Percentiles rank a stretch among this genome's conserved stretches.
Evolutionary conservation across 495 filamentous ascomycete genomes (phyloP).

Genomic region (Tetracladium setigerum): DNA sequence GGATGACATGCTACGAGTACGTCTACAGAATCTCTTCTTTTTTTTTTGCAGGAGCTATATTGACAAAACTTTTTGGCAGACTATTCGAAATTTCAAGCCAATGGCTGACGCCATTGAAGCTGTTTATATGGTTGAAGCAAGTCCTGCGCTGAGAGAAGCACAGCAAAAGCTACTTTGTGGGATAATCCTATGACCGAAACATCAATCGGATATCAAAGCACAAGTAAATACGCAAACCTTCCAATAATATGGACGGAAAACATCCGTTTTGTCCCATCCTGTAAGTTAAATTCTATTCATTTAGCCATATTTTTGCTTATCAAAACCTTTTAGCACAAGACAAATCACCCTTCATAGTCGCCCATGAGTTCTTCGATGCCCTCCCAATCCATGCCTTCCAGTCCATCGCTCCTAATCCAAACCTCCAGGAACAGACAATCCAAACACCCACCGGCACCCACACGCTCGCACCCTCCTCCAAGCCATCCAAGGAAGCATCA

Average conservation of each 20-base stretch:
- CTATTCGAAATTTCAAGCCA: slow-evolving; percentile 71
- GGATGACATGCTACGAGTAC: slow-evolving; percentile 89
- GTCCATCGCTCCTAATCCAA: slow-evolving; percentile 45
- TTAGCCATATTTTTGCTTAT: slow-evolving; percentile 13
- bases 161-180: slow-evolving; percentile 85
- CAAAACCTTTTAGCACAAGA: background rate
- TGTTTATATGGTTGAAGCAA: slow-evolving; percentile 89
- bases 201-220: slow-evolving; percentile 67
- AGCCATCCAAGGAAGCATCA: slow-evolving; percentile 11
- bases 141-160: slow-evolving; percentile 59
- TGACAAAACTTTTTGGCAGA: slow-evolving; percentile 39
- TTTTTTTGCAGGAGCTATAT: background rate
- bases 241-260: slow-evolving; percentile 89
- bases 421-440: slow-evolving; percentile 31
- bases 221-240: slow-evolving; percentile 62
- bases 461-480: slow-evolving; percentile 12
- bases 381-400: slow-evolving; percentile 96
- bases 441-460: slow-evolving; percentile 27
- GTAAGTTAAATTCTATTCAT: slow-evolving; percentile 28
- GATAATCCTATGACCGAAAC: slow-evolving; percentile 58
- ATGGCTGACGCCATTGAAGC: slow-evolving; percentile 72
- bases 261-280: slow-evolving; percentile 70
- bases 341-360: slow-evolving; percentile 85
- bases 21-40: slow-evolving; percentile 17
- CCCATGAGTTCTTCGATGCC: slow-evolving; percentile 99